Conservation (phyloP, 116 monocot genomes). For the Zostera marina region DNA sequence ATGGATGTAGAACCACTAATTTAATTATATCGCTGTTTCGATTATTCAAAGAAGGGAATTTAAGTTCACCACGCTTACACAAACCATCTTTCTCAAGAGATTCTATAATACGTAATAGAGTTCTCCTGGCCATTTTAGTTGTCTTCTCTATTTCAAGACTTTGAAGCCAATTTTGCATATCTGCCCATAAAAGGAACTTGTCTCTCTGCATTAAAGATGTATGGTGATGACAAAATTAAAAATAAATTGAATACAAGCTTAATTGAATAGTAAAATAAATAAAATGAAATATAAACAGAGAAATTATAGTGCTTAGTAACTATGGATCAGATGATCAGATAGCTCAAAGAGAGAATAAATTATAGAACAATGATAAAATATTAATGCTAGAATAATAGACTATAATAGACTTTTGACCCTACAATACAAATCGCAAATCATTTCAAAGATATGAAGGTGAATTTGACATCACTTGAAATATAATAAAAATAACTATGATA, state of each 20-base stretch:
- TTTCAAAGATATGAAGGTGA: too few species aligned
- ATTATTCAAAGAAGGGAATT: constrained; percentile 46
- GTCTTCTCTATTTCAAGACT: constrained; percentile 50
- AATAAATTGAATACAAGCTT: constrained; percentile 4
- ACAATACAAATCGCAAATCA: too few species aligned
- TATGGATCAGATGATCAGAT: too few species aligned
- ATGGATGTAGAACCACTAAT: constrained; percentile 66
- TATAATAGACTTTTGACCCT: too few species aligned
- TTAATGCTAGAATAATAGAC: too few species aligned
- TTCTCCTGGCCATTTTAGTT: constrained; percentile 55
- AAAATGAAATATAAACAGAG: too few species aligned
- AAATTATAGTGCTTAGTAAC: too few species aligned
- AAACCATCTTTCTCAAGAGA: constrained; percentile 42
- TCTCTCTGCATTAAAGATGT: constrained; percentile 37
- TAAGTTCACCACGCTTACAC: constrained; percentile 47
- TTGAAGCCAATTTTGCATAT: constrained; percentile 66
- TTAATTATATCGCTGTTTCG: constrained; percentile 25
- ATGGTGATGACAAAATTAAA: constrained; percentile 1
- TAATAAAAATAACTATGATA: too few species aligned
- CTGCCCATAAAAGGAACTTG: constrained; percentile 53
- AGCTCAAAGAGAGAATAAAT: too few species aligned
- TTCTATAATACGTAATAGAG: constrained; percentile 45
- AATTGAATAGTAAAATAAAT: constrained; percentile 2
- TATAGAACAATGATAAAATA: too few species aligned
- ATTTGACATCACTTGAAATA: too few species aligned